Percentiles rank a stretch among this genome's conserved stretches.
These are phyloP conservation scores for Monilinia fructigena DNA, from an alignment of 2,329 filamentous ascomycete species.

Conservation along the genomic window DNA sequence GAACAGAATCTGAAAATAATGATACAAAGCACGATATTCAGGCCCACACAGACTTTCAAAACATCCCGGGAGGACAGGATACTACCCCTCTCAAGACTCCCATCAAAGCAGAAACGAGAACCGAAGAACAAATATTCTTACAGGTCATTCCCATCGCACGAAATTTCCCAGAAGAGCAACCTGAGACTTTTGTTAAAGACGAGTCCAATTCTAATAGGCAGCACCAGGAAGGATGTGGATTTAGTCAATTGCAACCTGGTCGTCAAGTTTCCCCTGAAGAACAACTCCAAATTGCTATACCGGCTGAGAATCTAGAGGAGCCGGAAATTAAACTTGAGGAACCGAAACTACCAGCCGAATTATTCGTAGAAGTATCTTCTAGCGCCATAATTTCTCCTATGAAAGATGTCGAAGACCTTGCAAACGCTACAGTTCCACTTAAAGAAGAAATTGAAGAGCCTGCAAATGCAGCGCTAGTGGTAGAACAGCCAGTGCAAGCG, in stretches of 20 bases:
- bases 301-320: background rate
- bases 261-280: background rate
- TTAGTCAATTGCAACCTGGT: background rate
- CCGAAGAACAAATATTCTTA: background rate
- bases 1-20: background rate
- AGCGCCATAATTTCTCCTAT: background rate
- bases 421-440: background rate
- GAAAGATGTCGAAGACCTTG: too few relatives aligned
- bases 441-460: background rate
- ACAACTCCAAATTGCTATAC: background rate
- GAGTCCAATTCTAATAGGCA: background rate
- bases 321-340: background rate
- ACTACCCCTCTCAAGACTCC: background rate
- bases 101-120: background rate
- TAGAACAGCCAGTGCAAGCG: background rate
- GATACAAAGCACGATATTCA: background rate
- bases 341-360: background rate
- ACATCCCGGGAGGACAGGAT: background rate
- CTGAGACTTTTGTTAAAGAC: background rate
- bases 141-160: too few relatives aligned
- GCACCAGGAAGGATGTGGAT: background rate
- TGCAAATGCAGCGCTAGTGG: background rate
- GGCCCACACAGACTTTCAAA: background rate
- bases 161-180: background rate
- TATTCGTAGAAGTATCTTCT: background rate